Evolutionary conservation across 179 eudicot genomes (phyloP).

Genomic region (Spergularia azorica): DNA sequence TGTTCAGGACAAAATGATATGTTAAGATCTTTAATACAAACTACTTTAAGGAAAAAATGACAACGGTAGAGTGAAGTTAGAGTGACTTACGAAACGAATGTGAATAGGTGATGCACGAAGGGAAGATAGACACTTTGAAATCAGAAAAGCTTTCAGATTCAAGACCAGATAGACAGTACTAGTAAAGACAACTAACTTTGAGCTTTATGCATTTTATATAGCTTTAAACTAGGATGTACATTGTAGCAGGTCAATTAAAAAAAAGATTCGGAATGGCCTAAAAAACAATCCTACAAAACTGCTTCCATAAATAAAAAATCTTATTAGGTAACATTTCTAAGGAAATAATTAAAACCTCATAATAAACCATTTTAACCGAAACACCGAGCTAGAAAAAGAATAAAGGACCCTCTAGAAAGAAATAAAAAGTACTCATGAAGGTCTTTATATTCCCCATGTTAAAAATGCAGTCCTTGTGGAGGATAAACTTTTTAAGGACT

Average conservation of each 20-base stretch:
- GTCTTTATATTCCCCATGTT: background rate
- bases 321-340: background rate
- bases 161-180: constrained; percentile 7
- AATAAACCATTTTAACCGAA: background rate
- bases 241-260: background rate
- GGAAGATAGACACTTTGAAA: constrained; percentile 10
- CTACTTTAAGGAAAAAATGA: background rate
- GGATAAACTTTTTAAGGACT: constrained; percentile 4
- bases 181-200: background rate
- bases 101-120: constrained; percentile 12
- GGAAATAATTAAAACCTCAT: background rate
- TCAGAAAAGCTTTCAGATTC: constrained; percentile 3
- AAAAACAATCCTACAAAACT: background rate
- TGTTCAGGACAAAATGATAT: background rate
- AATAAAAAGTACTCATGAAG: constrained; percentile 4
- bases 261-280: background rate
- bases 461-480: constrained; percentile 11
- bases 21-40: constrained; percentile 9
- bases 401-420: constrained; percentile 9
- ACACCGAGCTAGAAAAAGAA: background rate
- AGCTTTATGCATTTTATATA: constrained; percentile 4
- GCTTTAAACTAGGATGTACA: background rate
- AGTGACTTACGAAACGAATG: constrained; percentile 19
- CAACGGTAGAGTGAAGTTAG: constrained; percentile 12
- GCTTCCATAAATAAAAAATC: constrained; percentile 1